Evolutionary conservation across 495 filamentous ascomycete genomes (phyloP).

Genomic region (Opeltia flavorubescens): DNA sequence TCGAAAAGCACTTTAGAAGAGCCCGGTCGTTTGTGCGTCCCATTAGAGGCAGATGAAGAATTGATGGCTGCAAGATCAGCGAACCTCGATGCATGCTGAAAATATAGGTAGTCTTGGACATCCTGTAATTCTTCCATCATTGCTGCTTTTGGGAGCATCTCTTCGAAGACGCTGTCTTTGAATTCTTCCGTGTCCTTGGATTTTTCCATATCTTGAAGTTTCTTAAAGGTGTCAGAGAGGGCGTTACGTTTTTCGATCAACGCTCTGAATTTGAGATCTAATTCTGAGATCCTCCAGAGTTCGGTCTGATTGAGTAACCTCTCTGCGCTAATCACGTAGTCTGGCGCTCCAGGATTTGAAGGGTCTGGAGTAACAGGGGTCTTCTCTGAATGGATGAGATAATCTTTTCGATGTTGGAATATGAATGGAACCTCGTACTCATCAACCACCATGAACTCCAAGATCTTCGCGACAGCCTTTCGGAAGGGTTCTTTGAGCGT

Average conservation of each 20-base stretch:
- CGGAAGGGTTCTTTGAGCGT: slow-evolving; percentile 72
- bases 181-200: slow-evolving; percentile 33
- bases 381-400: slow-evolving; percentile 84
- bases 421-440: slow-evolving; percentile 93
- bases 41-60: slow-evolving; percentile 17
- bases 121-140: slow-evolving; percentile 93
- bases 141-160: slow-evolving; percentile 57
- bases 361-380: slow-evolving; percentile 38
- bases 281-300: slow-evolving; percentile 84
- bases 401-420: slow-evolving; percentile 95
- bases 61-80: slow-evolving; percentile 60
- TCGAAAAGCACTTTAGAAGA: slow-evolving; percentile 62
- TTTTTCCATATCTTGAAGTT: slow-evolving; percentile 44
- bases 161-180: slow-evolving; percentile 56
- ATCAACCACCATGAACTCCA: slow-evolving; percentile 86
- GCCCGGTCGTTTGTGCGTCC: slow-evolving; percentile 63
- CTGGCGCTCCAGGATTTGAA: slow-evolving; percentile 47
- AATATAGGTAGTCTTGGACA: slow-evolving; percentile 90
- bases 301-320: slow-evolving; percentile 86
- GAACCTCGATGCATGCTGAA: slow-evolving; percentile 73
- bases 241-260: slow-evolving; percentile 77
- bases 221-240: slow-evolving; percentile 63
- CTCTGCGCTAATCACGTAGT: slow-evolving; percentile 65
- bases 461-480: slow-evolving; percentile 76
- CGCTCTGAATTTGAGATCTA: slow-evolving; percentile 87